Conservation (phyloP, 1,139 yeast genomes). For the Meyerozyma elateridarum region DNA sequence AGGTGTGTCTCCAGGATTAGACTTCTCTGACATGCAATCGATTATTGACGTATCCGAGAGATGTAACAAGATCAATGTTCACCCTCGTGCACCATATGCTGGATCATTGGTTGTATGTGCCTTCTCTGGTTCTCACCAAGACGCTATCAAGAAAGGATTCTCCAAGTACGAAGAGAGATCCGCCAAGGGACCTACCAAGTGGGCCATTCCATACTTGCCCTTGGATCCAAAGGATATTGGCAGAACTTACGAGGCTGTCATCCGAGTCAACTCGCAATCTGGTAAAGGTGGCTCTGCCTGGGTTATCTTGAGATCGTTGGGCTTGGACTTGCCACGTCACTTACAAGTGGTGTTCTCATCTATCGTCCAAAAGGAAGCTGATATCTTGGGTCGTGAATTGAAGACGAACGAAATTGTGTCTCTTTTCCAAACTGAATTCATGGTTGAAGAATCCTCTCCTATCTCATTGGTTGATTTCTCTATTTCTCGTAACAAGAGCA, state of each 20-base stretch:
- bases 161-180: slow-evolving; percentile 22
- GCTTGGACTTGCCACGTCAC: slow-evolving; percentile 44
- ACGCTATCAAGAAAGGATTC: slow-evolving; percentile 48
- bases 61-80: slow-evolving; percentile 45
- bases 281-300: slow-evolving; percentile 52
- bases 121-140: slow-evolving; percentile 47
- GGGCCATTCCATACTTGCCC: slow-evolving; percentile 47
- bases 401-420: slow-evolving; percentile 38
- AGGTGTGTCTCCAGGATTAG: slow-evolving; percentile 41
- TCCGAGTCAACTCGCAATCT: slow-evolving; percentile 47
- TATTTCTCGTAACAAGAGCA: slow-evolving; percentile 21
- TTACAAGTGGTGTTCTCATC: slow-evolving; percentile 41
- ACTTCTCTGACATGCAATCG: slow-evolving; percentile 38
- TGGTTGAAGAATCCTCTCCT: slow-evolving; percentile 18
- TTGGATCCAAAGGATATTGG: slow-evolving; percentile 49
- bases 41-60: slow-evolving; percentile 41
- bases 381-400: slow-evolving; percentile 40
- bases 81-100: slow-evolving; percentile 46
- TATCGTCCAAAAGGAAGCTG: slow-evolving; percentile 39
- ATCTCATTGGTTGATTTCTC: slow-evolving; percentile 33
- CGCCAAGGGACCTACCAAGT: slow-evolving; percentile 21
- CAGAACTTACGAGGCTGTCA: slow-evolving; percentile 47
- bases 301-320: slow-evolving; percentile 44
- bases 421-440: slow-evolving; percentile 35
- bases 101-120: slow-evolving; percentile 49